Evolutionary conservation across 495 filamentous ascomycete genomes (phyloP).

Genomic region (Mytilinidion resinicola): DNA sequence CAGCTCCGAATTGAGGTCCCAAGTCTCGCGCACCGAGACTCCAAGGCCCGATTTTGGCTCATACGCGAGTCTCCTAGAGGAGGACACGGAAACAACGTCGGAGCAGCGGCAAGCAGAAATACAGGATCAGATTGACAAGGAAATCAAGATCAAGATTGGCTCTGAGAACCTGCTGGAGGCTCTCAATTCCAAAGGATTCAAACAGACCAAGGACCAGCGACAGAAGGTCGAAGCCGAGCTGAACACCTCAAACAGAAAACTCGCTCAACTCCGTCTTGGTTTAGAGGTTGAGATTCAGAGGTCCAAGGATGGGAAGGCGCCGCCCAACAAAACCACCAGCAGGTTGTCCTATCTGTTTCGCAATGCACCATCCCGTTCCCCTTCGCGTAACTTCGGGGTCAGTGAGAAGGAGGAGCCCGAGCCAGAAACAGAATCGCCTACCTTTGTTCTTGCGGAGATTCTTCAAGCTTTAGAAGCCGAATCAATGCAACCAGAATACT

Average conservation of each 20-base stretch:
- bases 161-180: slow-evolving; percentile 97
- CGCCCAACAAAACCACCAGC: slow-evolving; percentile 51
- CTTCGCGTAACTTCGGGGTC: slow-evolving; percentile 24
- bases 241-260: slow-evolving; percentile 81
- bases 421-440: slow-evolving; percentile 70
- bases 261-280: slow-evolving; percentile 72
- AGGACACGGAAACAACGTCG: slow-evolving; percentile 49
- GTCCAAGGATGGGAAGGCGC: slow-evolving; percentile 45
- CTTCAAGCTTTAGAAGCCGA: slow-evolving; percentile 80
- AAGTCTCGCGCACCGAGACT: slow-evolving; percentile 59
- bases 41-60: slow-evolving; percentile 59
- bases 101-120: slow-evolving; percentile 71
- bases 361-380: slow-evolving; percentile 28
- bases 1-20: slow-evolving; percentile 78
- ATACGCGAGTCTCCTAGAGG: slow-evolving; percentile 57
- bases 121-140: slow-evolving; percentile 78
- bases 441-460: slow-evolving; percentile 79
- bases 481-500: slow-evolving; percentile 86
- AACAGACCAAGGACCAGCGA: slow-evolving; percentile 89
- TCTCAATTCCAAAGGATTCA: slow-evolving; percentile 86
- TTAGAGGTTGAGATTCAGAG: slow-evolving; percentile 67
- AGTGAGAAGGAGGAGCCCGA: slow-evolving; percentile 53
- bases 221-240: slow-evolving; percentile 83
- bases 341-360: slow-evolving; percentile 66
- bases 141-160: slow-evolving; percentile 94